Base-by-base conservation (phyloP, 768 basidiomycete genomes). In the Tylopilus intermedius region DNA sequence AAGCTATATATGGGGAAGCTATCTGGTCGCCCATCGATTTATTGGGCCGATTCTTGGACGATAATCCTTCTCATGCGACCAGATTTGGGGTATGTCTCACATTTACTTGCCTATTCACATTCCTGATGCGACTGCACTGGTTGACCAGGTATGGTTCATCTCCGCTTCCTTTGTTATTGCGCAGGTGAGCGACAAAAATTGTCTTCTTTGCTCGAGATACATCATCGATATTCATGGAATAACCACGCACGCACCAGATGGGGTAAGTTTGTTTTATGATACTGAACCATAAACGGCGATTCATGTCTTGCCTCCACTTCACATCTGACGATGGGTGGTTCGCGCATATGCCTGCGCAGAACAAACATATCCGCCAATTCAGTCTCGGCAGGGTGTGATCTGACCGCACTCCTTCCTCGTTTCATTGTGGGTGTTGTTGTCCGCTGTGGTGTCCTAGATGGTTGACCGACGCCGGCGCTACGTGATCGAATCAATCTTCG, bases 351-450 rank as follows among this genome's bases (percentile, higher is more conserved):
- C 42, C 26, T 49, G 49, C 51, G 51, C 57, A 85, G 83, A 15
- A 88, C 86, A 29, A 90, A 88, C 67, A 86, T 88, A 61, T 85
- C 87, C 9, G 89, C 88, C 29, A 91, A 92, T 71, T 84, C 86
- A 5, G 80, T 91, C 63, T 86, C 83, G 41, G 88, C 90, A 4
- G 88, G 90, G 13, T 90, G 88, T 62, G 89, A 92, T 67, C 68
- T 92, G 59, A 91, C 88, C 2, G 81, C 88, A 3, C 76, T 91
- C 29, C 74, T 81, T 58, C 90, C 90, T 50, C 83, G 83, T 45
- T 91, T 81, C 69, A 81, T 92, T 60, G 82, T 83, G 58, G 29
- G 78, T 72, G 22, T 47, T 30, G n/a, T 47, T 32, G 18, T 50
- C 45, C 14, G 24, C n/a, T 32, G 40, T 35, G 43, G 14, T 41